These are phyloP conservation scores for Mortierella sp. DNA, from an alignment of 371 early-diverging fungal species.

Conservation along the genomic window DNA sequence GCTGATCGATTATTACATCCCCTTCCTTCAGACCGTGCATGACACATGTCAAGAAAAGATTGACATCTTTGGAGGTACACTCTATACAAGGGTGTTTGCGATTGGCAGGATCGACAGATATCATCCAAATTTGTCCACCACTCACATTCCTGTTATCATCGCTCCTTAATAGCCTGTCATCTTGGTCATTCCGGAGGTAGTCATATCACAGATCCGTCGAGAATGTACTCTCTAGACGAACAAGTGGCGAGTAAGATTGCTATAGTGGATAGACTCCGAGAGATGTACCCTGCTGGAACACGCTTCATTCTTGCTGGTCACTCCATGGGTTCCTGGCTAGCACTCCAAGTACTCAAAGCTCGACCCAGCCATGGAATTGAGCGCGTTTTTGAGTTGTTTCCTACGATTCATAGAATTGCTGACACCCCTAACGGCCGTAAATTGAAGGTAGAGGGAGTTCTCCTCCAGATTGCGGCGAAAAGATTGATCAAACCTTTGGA, in stretches of 20 bases:
- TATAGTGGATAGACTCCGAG: constrained; percentile 66
- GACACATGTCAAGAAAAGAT: constrained; percentile 51
- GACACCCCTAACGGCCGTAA: constrained; percentile 80
- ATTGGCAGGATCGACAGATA: not conserved
- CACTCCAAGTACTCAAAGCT: constrained; percentile 63
- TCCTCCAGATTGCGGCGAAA: not conserved
- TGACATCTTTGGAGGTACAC: constrained; percentile 69
- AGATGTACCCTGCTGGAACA: constrained; percentile 63
- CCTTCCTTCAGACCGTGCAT: constrained; percentile 68
- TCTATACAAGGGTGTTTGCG: not conserved
- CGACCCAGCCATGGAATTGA: constrained; percentile 70
- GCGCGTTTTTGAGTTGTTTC: constrained; percentile 80
- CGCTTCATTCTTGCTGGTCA: constrained; percentile 75
- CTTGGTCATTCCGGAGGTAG: constrained; percentile 65
- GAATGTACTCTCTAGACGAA: constrained; percentile 65
- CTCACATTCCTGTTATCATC: not conserved
- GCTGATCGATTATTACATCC: constrained; percentile 76
- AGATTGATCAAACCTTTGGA: not conserved
- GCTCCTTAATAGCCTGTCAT: constrained; percentile 59
- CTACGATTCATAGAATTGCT: constrained; percentile 81
- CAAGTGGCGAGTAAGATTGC: constrained; percentile 78
- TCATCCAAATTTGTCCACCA: not conserved
- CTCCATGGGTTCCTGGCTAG: constrained; percentile 77
- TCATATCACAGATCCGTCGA: constrained; percentile 30
- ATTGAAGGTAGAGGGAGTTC: constrained; percentile 58